phyloP scores from a whole-genome alignment of 2,329 filamentous ascomycete species.

The Pseudonectria buxi region DNA sequence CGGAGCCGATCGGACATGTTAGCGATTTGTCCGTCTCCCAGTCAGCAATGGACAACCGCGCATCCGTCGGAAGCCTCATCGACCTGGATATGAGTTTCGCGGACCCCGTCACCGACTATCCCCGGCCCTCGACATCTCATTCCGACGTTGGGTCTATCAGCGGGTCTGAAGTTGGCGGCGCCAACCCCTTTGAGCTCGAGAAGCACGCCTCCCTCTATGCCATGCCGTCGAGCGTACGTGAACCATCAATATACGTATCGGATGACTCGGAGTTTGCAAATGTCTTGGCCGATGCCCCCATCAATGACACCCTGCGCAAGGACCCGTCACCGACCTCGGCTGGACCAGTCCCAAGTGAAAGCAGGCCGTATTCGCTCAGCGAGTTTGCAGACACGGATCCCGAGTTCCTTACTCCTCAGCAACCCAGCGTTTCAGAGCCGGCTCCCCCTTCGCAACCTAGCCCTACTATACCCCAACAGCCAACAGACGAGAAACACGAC shows the following conservation, averaged over 20 bases:
- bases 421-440: slow-evolving; percentile 20
- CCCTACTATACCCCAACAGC: slow-evolving; percentile 11
- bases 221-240: slow-evolving; percentile 35
- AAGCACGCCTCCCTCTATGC: slow-evolving; percentile 53
- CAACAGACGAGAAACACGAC: slow-evolving; percentile 10
- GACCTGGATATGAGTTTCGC: slow-evolving; percentile 50
- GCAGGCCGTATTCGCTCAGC: slow-evolving; percentile 32
- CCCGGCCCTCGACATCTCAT: slow-evolving; percentile 52
- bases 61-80: slow-evolving; percentile 41
- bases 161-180: slow-evolving; percentile 48
- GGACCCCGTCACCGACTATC: slow-evolving; percentile 43
- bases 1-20: slow-evolving; percentile 40
- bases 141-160: slow-evolving; percentile 51
- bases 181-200: slow-evolving; percentile 57
- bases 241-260: slow-evolving; percentile 55
- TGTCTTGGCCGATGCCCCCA: slow-evolving; percentile 26
- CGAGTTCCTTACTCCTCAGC: slow-evolving; percentile 28
- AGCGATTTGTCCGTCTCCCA: slow-evolving; percentile 36
- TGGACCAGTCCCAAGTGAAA: slow-evolving; percentile 10
- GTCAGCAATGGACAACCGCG: slow-evolving; percentile 31
- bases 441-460: slow-evolving; percentile 12
- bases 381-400: slow-evolving; percentile 36
- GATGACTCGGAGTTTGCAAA: slow-evolving; percentile 48
- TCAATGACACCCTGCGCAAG: slow-evolving; percentile 15
- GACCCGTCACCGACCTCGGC: slow-evolving; percentile 13